Evolutionary conservation across 148 eudicot genomes (phyloP), one percentile per base, ranked within the genome.

Genomic region (Drosera capensis): DNA sequence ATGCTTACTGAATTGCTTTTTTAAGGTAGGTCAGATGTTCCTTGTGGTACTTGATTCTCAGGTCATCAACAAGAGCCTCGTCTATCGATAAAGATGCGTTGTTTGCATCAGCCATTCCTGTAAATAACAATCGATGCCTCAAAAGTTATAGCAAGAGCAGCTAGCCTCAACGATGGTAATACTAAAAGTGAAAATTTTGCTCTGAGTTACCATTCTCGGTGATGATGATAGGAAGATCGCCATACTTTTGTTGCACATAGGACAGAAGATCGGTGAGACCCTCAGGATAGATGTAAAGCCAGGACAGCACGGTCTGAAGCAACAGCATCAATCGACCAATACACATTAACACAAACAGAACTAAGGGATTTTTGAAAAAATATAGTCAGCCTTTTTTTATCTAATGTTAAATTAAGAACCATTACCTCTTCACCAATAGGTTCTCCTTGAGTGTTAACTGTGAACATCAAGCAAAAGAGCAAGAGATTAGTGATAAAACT

Each of bases 271-370:
- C 35, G 17, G 19, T 35, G 45, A 64, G 40, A 31, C 68, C 63
- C 31, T 47, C 43, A 14, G 85, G 80, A 63, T 69, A 70, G 39
- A 55, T 56, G 34, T 59, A 56, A 12, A 73, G 57, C 66, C 71
- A 66, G 31, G 36, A 2, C 14, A 34, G 2, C 14, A 15, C n/a
- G n/a, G 38, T 34, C 38, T 34, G 13, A 28, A 11, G 11, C 31
- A 28, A 5, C 11, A 28, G 11, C 5, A 5, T 5, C 31, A 28
- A 28, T 28, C n/a, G n/a, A 28, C 31, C 0, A 34, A 34, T 9
- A 9, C 14, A 34, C n/a, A 34, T 11, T 4, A 34, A 34, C n/a
- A 2, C 13, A 34, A 34, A 34, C 9, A 28, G 31, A 3, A 34
- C 38, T 34, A 34, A 28, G 31, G 11, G 5, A 0, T 28, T 28